A percentile compares a stretch with the other conserved stretches of the same genome.
These are phyloP conservation scores for Entrophospora sp. DNA, from an alignment of 192 early-diverging fungal genomes.

Conservation along the genomic window DNA sequence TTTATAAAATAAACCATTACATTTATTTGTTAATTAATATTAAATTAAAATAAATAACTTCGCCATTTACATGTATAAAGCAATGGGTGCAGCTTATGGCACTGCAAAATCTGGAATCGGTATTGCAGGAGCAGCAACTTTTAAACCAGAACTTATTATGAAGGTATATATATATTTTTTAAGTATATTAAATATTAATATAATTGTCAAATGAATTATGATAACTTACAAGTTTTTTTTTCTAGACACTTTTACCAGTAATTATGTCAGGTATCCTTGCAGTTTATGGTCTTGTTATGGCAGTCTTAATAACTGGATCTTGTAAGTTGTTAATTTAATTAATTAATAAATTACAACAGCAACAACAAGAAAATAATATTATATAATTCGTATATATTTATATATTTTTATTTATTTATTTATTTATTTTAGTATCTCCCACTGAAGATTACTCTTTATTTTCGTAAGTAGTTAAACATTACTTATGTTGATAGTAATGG, in stretches of 20 bases:
- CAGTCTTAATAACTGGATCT: constrained; percentile 79
- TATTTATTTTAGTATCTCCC: constrained; percentile 23
- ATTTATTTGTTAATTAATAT: neutral
- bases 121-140: constrained; percentile 89
- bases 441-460: constrained; percentile 14
- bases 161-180: constrained; percentile 33
- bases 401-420: neutral
- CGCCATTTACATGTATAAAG: constrained; percentile 25
- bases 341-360: constrained; percentile 22
- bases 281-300: constrained; percentile 95
- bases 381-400: neutral
- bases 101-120: constrained; percentile 96
- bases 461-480: constrained; percentile 17
- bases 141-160: constrained; percentile 87
- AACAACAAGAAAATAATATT: constrained; percentile 41
- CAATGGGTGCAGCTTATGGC: constrained; percentile 95
- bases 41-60: neutral
- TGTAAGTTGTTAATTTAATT: constrained; percentile 43
- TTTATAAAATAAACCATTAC: neutral
- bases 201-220: neutral
- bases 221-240: neutral
- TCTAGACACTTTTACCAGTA: constrained; percentile 78
- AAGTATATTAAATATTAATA: neutral
- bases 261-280: constrained; percentile 99
- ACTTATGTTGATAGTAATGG: neutral